phyloP scores from a whole-genome alignment of 192 early-diverging fungal genomes.

The Helicostylum pulchrum region DNA sequence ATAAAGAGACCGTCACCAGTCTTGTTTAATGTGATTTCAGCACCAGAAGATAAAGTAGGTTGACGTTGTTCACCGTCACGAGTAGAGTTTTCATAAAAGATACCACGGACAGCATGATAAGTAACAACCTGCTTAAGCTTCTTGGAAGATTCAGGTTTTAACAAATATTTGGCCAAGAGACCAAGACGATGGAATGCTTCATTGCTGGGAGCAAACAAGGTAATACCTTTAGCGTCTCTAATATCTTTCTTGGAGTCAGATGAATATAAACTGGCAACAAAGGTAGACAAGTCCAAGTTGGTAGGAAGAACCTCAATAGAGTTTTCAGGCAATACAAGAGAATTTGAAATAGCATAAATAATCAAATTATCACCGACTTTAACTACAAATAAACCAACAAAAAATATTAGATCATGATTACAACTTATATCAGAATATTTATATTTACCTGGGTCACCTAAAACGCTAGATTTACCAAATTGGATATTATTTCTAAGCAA shows the following conservation, averaged over 20 bases:
- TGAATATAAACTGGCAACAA: constrained; percentile 49
- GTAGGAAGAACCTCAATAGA: constrained; percentile 45
- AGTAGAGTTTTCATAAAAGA: constrained; percentile 42
- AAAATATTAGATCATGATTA: not conserved
- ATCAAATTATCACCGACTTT: constrained; percentile 50
- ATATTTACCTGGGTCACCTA: constrained; percentile 40
- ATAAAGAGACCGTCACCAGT: constrained; percentile 22
- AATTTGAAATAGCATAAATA: constrained; percentile 58
- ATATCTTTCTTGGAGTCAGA: constrained; percentile 47
- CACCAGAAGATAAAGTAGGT: constrained; percentile 36
- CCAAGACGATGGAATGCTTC: constrained; percentile 57
- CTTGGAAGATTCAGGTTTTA: constrained; percentile 22
- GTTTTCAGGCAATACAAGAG: constrained; percentile 49
- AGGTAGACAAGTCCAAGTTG: constrained; percentile 50
- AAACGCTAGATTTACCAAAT: constrained; percentile 54
- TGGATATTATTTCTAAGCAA: constrained; percentile 27
- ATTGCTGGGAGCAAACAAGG: constrained; percentile 65
- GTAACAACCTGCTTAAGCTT: constrained; percentile 49
- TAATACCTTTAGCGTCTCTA: constrained; percentile 48
- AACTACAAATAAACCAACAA: constrained; percentile 34
- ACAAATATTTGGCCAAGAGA: constrained; percentile 50
- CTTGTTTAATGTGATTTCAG: constrained; percentile 42
- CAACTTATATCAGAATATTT: not conserved
- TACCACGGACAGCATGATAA: constrained; percentile 47
- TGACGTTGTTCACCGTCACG: constrained; percentile 30